These are phyloP conservation scores for Cladosporium velox DNA, from an alignment of 2,329 filamentous ascomycete genomes.

Conservation along the genomic window DNA sequence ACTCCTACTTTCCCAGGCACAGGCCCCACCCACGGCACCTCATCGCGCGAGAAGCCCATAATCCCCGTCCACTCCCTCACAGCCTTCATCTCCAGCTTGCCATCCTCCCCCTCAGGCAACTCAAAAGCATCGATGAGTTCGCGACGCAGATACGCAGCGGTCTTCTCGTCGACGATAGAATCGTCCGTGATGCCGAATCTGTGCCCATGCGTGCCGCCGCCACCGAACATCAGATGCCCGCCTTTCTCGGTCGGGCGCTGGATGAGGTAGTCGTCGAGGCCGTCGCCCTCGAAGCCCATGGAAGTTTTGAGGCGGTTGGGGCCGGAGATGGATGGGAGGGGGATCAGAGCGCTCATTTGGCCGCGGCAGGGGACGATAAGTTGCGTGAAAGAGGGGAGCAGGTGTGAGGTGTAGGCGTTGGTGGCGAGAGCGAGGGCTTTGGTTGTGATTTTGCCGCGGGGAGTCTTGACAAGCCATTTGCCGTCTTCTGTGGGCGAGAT, in stretches of 20 bases:
- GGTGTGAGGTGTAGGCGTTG: slow-evolving; percentile 73
- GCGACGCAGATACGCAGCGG: slow-evolving; percentile 58
- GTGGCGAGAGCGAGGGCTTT: slow-evolving; percentile 72
- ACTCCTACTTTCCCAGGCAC: slow-evolving; percentile 53
- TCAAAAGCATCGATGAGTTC: slow-evolving; percentile 41
- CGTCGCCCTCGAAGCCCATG: slow-evolving; percentile 64
- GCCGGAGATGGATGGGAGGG: slow-evolving; percentile 47
- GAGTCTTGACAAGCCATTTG: slow-evolving; percentile 65
- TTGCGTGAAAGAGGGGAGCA: slow-evolving; percentile 68
- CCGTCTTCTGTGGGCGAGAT: slow-evolving; percentile 29
- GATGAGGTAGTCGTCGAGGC: slow-evolving; percentile 70
- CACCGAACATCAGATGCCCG: slow-evolving; percentile 69
- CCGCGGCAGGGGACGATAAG: slow-evolving; percentile 77
- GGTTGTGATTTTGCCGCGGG: slow-evolving; percentile 66
- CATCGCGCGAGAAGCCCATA: slow-evolving; percentile 73
- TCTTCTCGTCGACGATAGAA: slow-evolving; percentile 55
- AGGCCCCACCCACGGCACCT: slow-evolving; percentile 68
- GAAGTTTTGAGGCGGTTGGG: slow-evolving; percentile 54
- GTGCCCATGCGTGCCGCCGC: slow-evolving; percentile 61
- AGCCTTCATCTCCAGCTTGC: slow-evolving; percentile 48
- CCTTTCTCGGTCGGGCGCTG: slow-evolving; percentile 59
- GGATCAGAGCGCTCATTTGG: slow-evolving; percentile 67
- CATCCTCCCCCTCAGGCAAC: slow-evolving; percentile 41
- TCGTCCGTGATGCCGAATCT: slow-evolving; percentile 64
- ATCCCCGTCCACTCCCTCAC: slow-evolving; percentile 70